Percentiles rank a stretch among this genome's conserved stretches.
phyloP scores from a whole-genome alignment of 805 yeast species.

The Yarrowia sp. region DNA sequence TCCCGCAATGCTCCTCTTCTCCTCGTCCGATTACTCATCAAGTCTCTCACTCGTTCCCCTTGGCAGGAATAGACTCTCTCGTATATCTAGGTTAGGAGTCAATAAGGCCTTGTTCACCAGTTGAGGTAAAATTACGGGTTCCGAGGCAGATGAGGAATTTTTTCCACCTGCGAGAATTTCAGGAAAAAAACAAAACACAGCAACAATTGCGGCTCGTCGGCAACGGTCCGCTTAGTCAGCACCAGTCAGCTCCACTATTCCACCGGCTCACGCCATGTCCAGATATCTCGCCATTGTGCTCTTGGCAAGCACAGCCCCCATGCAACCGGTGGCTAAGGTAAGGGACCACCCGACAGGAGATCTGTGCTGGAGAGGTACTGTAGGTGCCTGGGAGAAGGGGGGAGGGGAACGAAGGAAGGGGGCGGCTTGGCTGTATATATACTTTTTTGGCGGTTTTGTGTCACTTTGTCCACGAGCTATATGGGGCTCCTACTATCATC shows the following conservation, averaged over 20 bases:
- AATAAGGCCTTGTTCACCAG: constrained; percentile 13
- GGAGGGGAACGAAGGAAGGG: neutral
- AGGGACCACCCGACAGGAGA: constrained; percentile 25
- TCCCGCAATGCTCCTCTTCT: neutral
- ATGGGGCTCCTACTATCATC: no score
- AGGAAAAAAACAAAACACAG: no score
- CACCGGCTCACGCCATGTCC: neutral
- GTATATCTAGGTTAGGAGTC: constrained; percentile 31
- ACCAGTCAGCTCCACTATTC: no score
- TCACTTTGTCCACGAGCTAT: neutral
- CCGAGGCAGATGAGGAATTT: neutral
- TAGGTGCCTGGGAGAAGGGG: no score
- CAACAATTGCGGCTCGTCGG: no score
- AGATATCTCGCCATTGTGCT: constrained; percentile 29
- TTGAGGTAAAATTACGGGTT: constrained; percentile 10
- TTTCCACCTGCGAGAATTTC: no score
- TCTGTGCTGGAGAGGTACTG: neutral
- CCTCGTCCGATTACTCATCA: neutral
- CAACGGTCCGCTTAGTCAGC: no score
- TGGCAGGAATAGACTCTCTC: constrained; percentile 18
- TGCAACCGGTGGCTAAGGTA: constrained; percentile 28
- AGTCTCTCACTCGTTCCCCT: neutral
- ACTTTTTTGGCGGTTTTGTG: neutral
- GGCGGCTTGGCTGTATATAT: neutral
- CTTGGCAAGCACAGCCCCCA: constrained; percentile 36